Base-by-base conservation (phyloP, 305 asterid species). In the Fraxinus sp. region DNA sequence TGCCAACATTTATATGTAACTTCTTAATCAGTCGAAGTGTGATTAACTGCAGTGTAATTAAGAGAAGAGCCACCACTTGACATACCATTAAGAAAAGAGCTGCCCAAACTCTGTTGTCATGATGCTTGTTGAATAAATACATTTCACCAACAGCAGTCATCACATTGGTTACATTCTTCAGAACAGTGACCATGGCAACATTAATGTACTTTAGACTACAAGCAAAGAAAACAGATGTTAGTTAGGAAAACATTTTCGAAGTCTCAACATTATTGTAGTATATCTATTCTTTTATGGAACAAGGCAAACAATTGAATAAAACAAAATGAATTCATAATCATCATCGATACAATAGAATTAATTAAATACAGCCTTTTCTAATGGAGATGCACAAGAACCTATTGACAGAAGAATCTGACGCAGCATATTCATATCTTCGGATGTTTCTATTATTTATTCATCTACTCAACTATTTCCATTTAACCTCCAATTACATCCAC, bases 111-210 rank as follows among this genome's bases (percentile, higher is more conserved):
- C 91, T 91, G 86, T 86, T 93, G 77, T 89, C 98, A 81, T 95
- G 98, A 81, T 88, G 96, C 93, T 92, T 95, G 89, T 85, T 86
- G 91, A 95, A 93, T 52, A 95, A 87, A 89, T 93, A 92, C 95
- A 95, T 95, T 88, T 95, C 98, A 81, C 98, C 98, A 78, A 92
- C 92, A 80, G 97, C 98, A 78, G 98, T 95, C 16, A 95, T 92
- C 89, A 93, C 98, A 86, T 95, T 95, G 68, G 98, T 93, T 59
- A 92, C 93, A 83, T 95, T 95, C 96, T 95, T 95, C 88, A 93
- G 88, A 91, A 95, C 97, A 11, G 98, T 95, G 82, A 95, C 97
- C 98, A 95, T 95, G 76, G 97, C 98, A 76, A 95, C 97, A 30
- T 93, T 93, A 59, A 95, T 93, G 90, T 93, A 92, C 84, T 87